phyloP scores from a whole-genome alignment of 129 eudicot genomes.

The Erigeron canadensis region DNA sequence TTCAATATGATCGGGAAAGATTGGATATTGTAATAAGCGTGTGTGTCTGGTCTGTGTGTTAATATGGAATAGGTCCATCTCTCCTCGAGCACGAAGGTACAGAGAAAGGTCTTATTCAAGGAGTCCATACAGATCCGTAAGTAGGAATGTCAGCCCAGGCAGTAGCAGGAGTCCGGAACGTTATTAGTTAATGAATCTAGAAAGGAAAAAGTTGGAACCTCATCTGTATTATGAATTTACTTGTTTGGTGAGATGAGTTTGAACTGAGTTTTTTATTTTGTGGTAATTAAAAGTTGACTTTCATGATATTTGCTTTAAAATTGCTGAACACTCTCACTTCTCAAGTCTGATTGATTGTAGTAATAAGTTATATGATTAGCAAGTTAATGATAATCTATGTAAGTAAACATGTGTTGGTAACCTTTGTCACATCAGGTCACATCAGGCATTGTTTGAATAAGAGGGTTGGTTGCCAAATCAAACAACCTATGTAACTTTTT shows the following conservation, averaged over 20 bases:
- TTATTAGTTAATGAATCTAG: slow-evolving; percentile 14
- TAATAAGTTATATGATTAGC: not conserved
- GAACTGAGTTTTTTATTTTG: slow-evolving; percentile 15
- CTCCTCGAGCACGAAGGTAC: slow-evolving; percentile 49
- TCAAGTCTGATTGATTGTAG: not conserved
- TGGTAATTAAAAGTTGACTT: slow-evolving; percentile 9
- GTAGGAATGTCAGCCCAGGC: slow-evolving; percentile 45
- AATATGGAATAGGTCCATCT: slow-evolving; percentile 52
- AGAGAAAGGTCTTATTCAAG: slow-evolving; percentile 54
- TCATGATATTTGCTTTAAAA: not conserved
- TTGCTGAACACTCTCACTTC: not conserved
- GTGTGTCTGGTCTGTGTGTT: too few species aligned
- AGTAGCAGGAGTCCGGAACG: slow-evolving; percentile 43
- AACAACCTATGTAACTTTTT: too few species aligned
- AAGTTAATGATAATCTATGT: too few species aligned
- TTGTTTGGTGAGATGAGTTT: not conserved
- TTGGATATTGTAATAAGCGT: not conserved
- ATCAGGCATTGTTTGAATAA: too few species aligned
- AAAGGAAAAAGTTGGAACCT: slow-evolving; percentile 10
- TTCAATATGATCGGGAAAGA: not conserved
- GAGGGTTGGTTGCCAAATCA: too few species aligned
- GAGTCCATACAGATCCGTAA: slow-evolving; percentile 53
- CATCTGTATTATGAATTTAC: not conserved
- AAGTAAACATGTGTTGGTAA: too few species aligned
- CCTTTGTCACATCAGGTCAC: too few species aligned